Conservation (phyloP, 345 rosid species). For the Salix arbutifolia region DNA sequence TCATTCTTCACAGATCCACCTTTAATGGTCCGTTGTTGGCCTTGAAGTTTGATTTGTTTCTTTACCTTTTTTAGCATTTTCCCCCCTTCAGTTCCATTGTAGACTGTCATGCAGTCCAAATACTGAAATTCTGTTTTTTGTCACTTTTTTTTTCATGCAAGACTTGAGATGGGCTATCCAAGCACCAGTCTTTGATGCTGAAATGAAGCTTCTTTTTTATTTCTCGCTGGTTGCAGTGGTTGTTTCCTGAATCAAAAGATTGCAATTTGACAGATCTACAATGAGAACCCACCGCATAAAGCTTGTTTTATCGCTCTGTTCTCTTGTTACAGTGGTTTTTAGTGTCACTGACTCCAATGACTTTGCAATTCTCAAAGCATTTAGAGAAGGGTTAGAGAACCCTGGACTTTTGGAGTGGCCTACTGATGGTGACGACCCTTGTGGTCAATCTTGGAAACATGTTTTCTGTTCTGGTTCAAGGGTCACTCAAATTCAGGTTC, state of each 20-base stretch:
- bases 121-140: background rate
- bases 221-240: slow-evolving; percentile 2
- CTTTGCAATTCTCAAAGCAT: slow-evolving; percentile 45
- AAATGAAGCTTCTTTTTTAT: slow-evolving; percentile 22
- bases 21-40: background rate
- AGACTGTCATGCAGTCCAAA: background rate
- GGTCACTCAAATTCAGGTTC: slow-evolving; percentile 63
- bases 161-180: slow-evolving; percentile 30
- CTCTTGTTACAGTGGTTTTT: slow-evolving; percentile 26
- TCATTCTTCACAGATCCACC: slow-evolving; percentile 9
- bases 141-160: slow-evolving; percentile 16
- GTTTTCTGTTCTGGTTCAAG: slow-evolving; percentile 45
- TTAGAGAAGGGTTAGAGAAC: slow-evolving; percentile 57
- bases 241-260: slow-evolving; percentile 10
- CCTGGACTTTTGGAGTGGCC: slow-evolving; percentile 72
- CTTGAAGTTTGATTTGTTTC: background rate
- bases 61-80: background rate
- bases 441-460: slow-evolving; percentile 60
- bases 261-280: slow-evolving; percentile 20
- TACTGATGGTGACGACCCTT: slow-evolving; percentile 53
- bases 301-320: slow-evolving; percentile 27
- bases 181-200: slow-evolving; percentile 15
- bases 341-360: slow-evolving; percentile 51
- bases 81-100: background rate
- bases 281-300: slow-evolving; percentile 26